These are phyloP conservation scores for Thermomyces lanuginosus DNA, from an alignment of 2,329 filamentous ascomycete genomes.

Conservation along the genomic window DNA sequence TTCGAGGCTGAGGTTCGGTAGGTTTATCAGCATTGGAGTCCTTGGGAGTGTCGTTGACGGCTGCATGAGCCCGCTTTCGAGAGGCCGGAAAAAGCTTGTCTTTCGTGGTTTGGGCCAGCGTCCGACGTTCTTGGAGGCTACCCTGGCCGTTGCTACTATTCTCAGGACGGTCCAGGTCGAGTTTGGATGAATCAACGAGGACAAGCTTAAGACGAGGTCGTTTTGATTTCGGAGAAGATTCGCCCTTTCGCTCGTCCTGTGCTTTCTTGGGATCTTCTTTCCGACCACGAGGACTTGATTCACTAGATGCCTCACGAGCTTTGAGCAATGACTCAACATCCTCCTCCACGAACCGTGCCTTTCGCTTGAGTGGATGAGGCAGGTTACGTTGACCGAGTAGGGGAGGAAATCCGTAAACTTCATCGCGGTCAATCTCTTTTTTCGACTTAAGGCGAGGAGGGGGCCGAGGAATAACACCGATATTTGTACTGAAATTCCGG, in stretches of 20 bases:
- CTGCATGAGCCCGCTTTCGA: conserved; percentile 7
- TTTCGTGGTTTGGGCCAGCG: conserved; percentile 3
- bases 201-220: conserved; percentile 5
- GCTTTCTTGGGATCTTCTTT: conserved; percentile 10
- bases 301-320: conserved; percentile 11
- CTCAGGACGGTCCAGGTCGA: neutral
- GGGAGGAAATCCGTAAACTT: conserved; percentile 18
- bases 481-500: conserved; percentile 12
- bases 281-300: conserved; percentile 8
- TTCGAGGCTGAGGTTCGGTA: conserved; percentile 4
- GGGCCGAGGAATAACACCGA: conserved; percentile 12
- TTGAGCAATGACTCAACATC: conserved; percentile 12
- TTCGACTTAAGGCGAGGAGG: conserved; percentile 13
- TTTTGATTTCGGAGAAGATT: conserved; percentile 3
- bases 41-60: conserved; percentile 1
- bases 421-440: conserved; percentile 14
- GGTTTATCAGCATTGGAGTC: conserved; percentile 3
- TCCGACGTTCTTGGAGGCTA: neutral
- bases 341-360: conserved; percentile 11
- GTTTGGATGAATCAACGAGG: conserved; percentile 5
- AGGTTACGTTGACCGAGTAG: conserved; percentile 16
- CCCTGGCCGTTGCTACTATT: neutral
- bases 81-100: conserved; percentile 5
- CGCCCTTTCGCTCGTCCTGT: conserved; percentile 6
- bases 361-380: conserved; percentile 8